phyloP scores from a whole-genome alignment of 768 basidiomycete species.

The Saitozyma podzolica region DNA sequence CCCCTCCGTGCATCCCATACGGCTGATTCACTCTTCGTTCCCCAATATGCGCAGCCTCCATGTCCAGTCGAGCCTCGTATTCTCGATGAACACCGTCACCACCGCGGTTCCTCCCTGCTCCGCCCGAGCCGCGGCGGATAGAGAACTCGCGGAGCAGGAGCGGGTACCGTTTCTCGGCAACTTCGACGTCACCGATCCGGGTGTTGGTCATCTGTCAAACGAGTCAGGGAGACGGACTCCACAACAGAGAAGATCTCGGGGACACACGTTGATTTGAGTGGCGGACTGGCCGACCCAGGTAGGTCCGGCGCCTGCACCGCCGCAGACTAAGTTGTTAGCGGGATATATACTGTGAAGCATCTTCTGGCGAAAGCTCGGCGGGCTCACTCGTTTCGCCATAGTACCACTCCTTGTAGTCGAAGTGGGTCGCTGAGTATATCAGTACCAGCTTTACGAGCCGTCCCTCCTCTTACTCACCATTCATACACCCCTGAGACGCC shows the following conservation, averaged over 20 bases:
- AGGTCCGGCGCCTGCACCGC: constrained; percentile 17
- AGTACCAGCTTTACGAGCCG: too few relatives aligned
- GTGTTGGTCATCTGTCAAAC: constrained; percentile 19
- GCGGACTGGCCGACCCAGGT: constrained; percentile 10
- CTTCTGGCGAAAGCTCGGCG: too few relatives aligned
- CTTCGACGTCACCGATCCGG: constrained; percentile 16
- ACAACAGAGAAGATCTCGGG: not conserved
- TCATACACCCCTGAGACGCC: constrained; percentile 78
- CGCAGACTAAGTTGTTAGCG: not conserved
- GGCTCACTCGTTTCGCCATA: not conserved
- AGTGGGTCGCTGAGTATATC: not conserved
- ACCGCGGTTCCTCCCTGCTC: not conserved
- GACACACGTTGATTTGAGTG: constrained; percentile 13
- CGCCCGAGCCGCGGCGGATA: constrained; percentile 19
- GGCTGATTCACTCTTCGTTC: constrained; percentile 16
- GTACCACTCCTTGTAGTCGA: constrained; percentile 3
- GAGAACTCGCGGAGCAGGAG: constrained; percentile 15
- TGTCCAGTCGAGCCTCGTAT: constrained; percentile 9
- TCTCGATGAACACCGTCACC: not conserved
- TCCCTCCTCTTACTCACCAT: not conserved
- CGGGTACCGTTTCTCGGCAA: constrained; percentile 16
- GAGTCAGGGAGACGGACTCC: not conserved
- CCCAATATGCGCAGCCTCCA: constrained; percentile 4
- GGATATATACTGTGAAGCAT: too few relatives aligned
- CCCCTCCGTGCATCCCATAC: constrained; percentile 12